phyloP scores from a whole-genome alignment of 2,329 filamentous ascomycete genomes.

The Botrytis paeoniae region DNA sequence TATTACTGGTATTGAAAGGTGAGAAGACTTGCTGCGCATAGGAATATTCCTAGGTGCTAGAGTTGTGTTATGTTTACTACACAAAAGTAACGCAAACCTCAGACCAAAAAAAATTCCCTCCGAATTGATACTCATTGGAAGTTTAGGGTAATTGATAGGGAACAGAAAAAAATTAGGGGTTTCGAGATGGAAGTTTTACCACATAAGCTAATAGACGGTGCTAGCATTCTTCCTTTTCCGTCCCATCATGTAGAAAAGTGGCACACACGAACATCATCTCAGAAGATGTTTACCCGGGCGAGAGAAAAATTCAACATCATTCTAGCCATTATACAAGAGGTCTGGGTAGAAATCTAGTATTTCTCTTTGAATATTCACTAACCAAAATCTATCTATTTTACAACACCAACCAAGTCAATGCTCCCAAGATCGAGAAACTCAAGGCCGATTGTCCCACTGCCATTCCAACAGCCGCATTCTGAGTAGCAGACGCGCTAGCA shows the following conservation, averaged over 20 bases:
- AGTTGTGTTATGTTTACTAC: background rate
- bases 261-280: background rate
- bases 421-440: background rate
- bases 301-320: too few species aligned
- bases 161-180: too few species aligned
- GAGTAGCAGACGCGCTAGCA: background rate
- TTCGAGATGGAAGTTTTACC: background rate
- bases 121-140: background rate
- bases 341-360: background rate
- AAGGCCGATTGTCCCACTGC: background rate
- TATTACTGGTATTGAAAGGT: too few species aligned
- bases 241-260: background rate
- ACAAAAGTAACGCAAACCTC: background rate
- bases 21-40: too few species aligned
- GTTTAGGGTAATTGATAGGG: too few species aligned
- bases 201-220: background rate
- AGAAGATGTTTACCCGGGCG: too few species aligned
- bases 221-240: background rate
- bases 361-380: too few species aligned
- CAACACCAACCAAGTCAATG: background rate
- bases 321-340: background rate
- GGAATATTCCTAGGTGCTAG: background rate
- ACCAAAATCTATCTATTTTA: background rate
- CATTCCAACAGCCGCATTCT: conserved; percentile 4
- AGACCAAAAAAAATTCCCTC: background rate